A percentile compares a stretch with the other conserved stretches of the same genome.
Evolutionary conservation across 2,329 filamentous ascomycete genomes (phyloP).

Genomic region (Monosporascus ibericus): DNA sequence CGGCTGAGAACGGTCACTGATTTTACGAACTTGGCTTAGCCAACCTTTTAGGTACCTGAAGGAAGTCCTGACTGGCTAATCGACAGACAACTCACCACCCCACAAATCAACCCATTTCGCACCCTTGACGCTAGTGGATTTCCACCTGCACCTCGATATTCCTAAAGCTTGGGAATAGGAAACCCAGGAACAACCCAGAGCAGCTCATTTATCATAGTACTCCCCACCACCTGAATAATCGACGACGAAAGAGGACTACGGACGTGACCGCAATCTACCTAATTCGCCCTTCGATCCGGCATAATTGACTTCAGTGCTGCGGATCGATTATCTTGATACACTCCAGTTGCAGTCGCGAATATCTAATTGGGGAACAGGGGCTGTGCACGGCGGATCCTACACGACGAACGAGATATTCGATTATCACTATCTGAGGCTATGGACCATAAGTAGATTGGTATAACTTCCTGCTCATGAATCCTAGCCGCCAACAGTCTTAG

Average conservation of each 20-base stretch:
- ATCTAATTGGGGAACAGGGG: background rate
- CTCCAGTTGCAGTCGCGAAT: background rate
- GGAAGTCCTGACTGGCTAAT: background rate
- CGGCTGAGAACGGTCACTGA: background rate
- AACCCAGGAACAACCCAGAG: background rate
- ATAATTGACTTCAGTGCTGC: background rate
- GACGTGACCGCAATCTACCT: background rate
- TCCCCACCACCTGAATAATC: background rate
- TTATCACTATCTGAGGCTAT: background rate
- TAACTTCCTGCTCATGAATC: background rate
- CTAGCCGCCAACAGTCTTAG: background rate
- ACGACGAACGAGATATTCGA: background rate
- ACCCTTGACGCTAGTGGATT: background rate
- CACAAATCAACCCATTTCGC: background rate
- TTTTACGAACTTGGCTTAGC: background rate
- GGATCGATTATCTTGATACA: background rate
- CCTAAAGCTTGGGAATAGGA: background rate
- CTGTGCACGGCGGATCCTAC: background rate
- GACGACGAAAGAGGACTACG: background rate
- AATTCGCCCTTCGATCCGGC: background rate
- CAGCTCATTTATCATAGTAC: background rate
- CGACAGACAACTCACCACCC: background rate
- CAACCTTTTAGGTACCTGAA: background rate
- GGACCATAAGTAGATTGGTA: background rate
- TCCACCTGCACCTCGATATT: background rate